Evolutionary conservation across 208 protist species (phyloP).

Genomic region (Crithidia acanthocephali): DNA sequence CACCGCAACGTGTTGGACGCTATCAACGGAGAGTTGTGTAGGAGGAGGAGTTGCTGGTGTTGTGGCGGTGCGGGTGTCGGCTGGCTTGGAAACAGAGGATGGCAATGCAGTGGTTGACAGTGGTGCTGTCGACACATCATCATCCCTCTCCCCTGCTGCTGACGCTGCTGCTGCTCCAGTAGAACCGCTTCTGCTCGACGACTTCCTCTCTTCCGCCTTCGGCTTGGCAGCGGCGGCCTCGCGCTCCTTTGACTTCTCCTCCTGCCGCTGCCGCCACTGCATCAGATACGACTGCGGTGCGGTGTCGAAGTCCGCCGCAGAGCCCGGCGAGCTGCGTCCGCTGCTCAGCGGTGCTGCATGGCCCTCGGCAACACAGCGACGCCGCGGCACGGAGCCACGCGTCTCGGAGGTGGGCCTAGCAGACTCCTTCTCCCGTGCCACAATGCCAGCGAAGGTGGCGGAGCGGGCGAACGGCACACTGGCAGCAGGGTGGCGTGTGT

Average conservation of each 20-base stretch:
- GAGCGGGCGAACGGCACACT: conserved; percentile 9
- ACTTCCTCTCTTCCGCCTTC: not conserved
- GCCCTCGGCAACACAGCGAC: not conserved
- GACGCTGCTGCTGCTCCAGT: not conserved
- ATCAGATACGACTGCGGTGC: conserved; percentile 23
- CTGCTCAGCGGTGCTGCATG: not conserved
- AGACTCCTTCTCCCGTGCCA: too few relatives aligned
- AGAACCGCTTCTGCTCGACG: not conserved
- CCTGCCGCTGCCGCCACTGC: conserved; percentile 30
- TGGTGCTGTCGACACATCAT: too few relatives aligned
- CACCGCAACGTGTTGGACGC: too few relatives aligned
- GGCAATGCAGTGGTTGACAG: too few relatives aligned
- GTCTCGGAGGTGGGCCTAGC: not conserved
- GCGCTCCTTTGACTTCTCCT: conserved; percentile 1
- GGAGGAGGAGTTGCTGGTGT: not conserved
- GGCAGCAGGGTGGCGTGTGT: not conserved
- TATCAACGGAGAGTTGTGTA: not conserved
- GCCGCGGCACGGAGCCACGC: not conserved
- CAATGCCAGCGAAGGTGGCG: conserved; percentile 2
- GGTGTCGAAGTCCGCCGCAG: conserved; percentile 8
- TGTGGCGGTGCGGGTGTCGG: too few relatives aligned
- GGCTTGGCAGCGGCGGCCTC: not conserved
- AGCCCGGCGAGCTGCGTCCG: not conserved
- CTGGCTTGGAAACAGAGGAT: too few relatives aligned
- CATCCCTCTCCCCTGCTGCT: too few relatives aligned